Conservation (phyloP, 169 alveolate genomes). For the Sarcocystis neurona region DNA sequence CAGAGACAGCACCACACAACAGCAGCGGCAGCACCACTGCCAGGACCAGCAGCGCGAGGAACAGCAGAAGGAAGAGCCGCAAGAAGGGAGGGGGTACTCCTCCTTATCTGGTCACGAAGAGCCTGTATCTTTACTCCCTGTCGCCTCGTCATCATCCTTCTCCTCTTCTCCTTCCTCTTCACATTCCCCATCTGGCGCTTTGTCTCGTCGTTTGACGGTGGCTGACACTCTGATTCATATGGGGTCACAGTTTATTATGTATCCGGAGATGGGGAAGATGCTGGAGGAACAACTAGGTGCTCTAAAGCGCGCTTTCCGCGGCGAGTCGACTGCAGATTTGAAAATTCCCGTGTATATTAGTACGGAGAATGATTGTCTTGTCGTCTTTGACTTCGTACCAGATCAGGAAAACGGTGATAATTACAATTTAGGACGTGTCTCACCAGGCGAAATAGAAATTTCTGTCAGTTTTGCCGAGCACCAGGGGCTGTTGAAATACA, state of each 20-base stretch:
- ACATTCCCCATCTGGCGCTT: not conserved
- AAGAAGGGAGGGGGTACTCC: no score
- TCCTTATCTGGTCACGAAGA: no score
- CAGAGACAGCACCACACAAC: no score
- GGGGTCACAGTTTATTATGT: conserved; percentile 28
- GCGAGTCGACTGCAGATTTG: not conserved
- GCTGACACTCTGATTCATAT: not conserved
- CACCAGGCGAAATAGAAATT: not conserved
- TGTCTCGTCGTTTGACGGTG: not conserved
- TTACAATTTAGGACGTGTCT: not conserved
- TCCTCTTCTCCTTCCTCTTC: no score
- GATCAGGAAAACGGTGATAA: conserved; percentile 32
- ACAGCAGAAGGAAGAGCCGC: no score
- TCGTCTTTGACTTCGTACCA: conserved; percentile 18
- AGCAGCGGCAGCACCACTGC: no score
- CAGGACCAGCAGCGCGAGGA: no score
- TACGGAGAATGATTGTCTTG: not conserved
- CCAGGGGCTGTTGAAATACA: conserved; percentile 5
- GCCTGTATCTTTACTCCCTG: no score
- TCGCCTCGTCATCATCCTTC: no score
- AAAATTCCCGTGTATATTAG: not conserved
- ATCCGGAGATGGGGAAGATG: conserved; percentile 19
- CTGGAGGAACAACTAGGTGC: not conserved
- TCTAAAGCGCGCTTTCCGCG: not conserved
- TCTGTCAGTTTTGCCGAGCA: conserved; percentile 27